Evolutionary conservation across 768 basidiomycete species (phyloP).

Genomic region (Paxillus involutus): DNA sequence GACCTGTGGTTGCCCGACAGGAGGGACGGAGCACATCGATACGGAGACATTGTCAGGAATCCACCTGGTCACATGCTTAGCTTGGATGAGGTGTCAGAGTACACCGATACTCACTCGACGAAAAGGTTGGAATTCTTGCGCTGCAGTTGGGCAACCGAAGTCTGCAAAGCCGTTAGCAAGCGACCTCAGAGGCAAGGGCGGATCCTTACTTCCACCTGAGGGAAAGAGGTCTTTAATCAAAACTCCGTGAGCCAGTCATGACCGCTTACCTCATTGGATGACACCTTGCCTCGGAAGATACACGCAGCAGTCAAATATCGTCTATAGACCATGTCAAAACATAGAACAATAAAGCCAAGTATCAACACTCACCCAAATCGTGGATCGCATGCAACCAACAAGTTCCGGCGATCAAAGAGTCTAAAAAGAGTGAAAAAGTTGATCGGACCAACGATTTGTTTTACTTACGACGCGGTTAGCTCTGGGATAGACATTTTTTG

Average conservation of each 20-base stretch:
- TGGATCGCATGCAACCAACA: slow-evolving; percentile 84
- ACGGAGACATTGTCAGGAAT: slow-evolving; percentile 90
- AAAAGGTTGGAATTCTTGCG: slow-evolving; percentile 71
- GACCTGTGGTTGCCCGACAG: slow-evolving; percentile 74
- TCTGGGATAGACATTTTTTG: slow-evolving; percentile 63
- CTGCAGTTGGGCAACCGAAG: slow-evolving; percentile 73
- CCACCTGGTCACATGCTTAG: slow-evolving; percentile 51
- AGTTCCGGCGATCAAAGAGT: slow-evolving; percentile 76
- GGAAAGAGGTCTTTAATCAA: slow-evolving; percentile 7
- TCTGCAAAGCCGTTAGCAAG: slow-evolving; percentile 38
- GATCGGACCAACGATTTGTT: background rate
- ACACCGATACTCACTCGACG: slow-evolving; percentile 60
- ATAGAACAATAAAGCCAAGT: background rate
- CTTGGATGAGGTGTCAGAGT: background rate
- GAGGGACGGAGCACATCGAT: slow-evolving; percentile 79
- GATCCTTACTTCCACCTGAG: slow-evolving; percentile 51
- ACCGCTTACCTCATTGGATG: slow-evolving; percentile 72
- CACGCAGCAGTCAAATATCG: slow-evolving; percentile 86
- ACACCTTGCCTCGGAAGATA: slow-evolving; percentile 82
- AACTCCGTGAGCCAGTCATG: background rate
- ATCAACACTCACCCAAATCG: slow-evolving; percentile 54
- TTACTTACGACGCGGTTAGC: slow-evolving; percentile 68
- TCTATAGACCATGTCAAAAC: slow-evolving; percentile 34
- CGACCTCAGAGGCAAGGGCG: slow-evolving; percentile 1
- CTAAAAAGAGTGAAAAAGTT: slow-evolving; percentile 34